phyloP scores from a whole-genome alignment of 1,139 yeast species.

The Maudiozyma humilis region DNA sequence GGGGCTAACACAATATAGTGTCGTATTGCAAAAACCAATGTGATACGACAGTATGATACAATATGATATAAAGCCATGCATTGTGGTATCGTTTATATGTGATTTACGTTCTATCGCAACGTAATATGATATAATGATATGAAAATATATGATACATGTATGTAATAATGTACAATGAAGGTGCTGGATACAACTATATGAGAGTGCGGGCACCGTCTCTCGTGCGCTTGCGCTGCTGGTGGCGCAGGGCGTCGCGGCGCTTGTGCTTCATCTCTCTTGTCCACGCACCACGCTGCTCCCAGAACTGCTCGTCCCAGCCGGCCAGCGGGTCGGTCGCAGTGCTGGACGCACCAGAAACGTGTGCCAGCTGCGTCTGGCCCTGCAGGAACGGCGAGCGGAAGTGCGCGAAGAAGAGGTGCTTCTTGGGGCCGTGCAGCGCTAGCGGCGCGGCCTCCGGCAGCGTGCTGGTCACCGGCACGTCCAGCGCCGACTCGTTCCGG shows the following conservation, averaged over 20 bases:
- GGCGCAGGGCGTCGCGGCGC: constrained; percentile 64
- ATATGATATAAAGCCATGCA: no score
- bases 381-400: constrained; percentile 75
- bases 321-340: constrained; percentile 36
- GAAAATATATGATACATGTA: no score
- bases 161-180: not conserved
- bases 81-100: no score
- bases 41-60: no score
- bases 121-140: no score
- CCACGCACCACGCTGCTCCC: constrained; percentile 75
- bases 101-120: no score
- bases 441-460: not conserved
- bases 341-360: constrained; percentile 36
- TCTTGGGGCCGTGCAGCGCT: constrained; percentile 1
- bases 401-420: constrained; percentile 65
- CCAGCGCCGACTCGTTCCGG: constrained; percentile 3
- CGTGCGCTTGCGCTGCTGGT: constrained; percentile 41
- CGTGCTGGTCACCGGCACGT: not conserved
- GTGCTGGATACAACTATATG: constrained; percentile 2
- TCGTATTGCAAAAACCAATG: no score
- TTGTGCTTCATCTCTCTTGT: constrained; percentile 68
- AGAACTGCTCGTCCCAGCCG: constrained; percentile 70
- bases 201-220: constrained; percentile 15
- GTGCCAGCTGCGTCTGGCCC: constrained; percentile 72
- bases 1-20: not conserved